Evolutionary conservation across 768 basidiomycete species (phyloP), one percentile per base, ranked within the genome.

Genomic region (Boletus huronensis): DNA sequence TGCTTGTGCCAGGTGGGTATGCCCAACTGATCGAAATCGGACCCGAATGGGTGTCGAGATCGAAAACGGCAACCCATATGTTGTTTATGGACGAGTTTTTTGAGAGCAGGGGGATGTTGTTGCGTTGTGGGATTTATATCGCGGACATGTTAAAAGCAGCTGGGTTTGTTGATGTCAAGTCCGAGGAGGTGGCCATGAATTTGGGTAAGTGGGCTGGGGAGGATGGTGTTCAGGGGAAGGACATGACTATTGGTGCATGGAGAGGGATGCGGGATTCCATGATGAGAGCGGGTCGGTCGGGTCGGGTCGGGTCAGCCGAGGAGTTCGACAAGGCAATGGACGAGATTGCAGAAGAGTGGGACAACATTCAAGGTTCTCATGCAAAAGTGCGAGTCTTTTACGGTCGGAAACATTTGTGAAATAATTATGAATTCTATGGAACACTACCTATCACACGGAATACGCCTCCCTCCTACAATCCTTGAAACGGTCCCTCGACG

Each of bases 401-500:
- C 17, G 65, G 57, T 40, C 62, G 53, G 25, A 66, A 64, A 31
- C 62, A 58, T 19, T 29, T 50, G 10, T 52, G 17, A 53, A 26
- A 17, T 9, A 34, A 10, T 14, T 5, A 14, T 14, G 28, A 45
- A 3, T 5, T 26, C 6, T n/a, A 23, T 14, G 11, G 14, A 14
- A 1, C 8, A 29, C 28, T 29, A 56, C 48, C 50, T 32, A 59
- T 38, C 42, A 45, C 11, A 29, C 0, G 5, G 4, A 13, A 31
- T 16, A 2, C 23, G 2, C 9, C 19, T 3, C 6, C 25, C 4
- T 19, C 41, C 23, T 64, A 79, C 57, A 81, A 53, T 19, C 73
- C 75, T 39, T 75, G 69, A 63, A 92, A 90, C 2, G 81, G 82
- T 21, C 74, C 72, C 34, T 80, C 79, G 14, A 91, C 48, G 21